These are phyloP conservation scores for Aspergillus fumigatus DNA, from an alignment of 2,329 filamentous ascomycete genomes.

Conservation along the genomic window DNA sequence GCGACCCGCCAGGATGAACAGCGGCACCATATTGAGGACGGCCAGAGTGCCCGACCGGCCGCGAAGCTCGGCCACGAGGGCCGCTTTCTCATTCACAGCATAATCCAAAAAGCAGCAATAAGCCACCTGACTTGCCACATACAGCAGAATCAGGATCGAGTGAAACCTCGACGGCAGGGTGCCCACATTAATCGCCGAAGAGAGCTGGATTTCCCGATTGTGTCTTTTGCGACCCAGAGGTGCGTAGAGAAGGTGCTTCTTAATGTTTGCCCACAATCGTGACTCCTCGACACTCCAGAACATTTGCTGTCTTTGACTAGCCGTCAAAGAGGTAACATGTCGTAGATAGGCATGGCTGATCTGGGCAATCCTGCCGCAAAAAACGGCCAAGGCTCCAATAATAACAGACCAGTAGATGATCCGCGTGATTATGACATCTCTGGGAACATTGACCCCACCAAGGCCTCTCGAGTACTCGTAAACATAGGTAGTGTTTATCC, in stretches of 20 bases:
- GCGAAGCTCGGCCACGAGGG: slow-evolving; percentile 74
- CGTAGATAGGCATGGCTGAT: slow-evolving; percentile 43
- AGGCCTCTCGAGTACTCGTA: slow-evolving; percentile 39
- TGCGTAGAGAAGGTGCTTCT: slow-evolving; percentile 51
- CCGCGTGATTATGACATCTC: slow-evolving; percentile 37
- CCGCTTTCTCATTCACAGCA: slow-evolving; percentile 38
- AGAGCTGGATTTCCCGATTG: slow-evolving; percentile 68
- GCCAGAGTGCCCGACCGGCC: slow-evolving; percentile 81
- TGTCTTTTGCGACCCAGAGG: slow-evolving; percentile 71
- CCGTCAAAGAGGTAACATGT: slow-evolving; percentile 37
- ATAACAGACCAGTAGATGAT: slow-evolving; percentile 36
- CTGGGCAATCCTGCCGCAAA: slow-evolving; percentile 39
- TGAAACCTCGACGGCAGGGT: slow-evolving; percentile 78
- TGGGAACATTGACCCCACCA: slow-evolving; percentile 35
- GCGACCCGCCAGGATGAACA: slow-evolving; percentile 81
- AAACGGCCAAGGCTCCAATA: slow-evolving; percentile 32
- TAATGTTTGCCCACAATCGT: slow-evolving; percentile 39
- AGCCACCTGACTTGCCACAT: slow-evolving; percentile 68
- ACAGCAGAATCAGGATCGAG: slow-evolving; percentile 61
- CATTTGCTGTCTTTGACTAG: slow-evolving; percentile 36
- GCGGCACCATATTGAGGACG: slow-evolving; percentile 84
- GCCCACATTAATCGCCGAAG: slow-evolving; percentile 64
- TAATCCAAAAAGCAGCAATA: slow-evolving; percentile 59
- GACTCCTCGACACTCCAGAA: slow-evolving; percentile 44
- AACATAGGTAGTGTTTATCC: slow-evolving; percentile 36